These are phyloP conservation scores for Paramecium primaurelia DNA, from an alignment of 73 alveolate species.

Conservation along the genomic window DNA sequence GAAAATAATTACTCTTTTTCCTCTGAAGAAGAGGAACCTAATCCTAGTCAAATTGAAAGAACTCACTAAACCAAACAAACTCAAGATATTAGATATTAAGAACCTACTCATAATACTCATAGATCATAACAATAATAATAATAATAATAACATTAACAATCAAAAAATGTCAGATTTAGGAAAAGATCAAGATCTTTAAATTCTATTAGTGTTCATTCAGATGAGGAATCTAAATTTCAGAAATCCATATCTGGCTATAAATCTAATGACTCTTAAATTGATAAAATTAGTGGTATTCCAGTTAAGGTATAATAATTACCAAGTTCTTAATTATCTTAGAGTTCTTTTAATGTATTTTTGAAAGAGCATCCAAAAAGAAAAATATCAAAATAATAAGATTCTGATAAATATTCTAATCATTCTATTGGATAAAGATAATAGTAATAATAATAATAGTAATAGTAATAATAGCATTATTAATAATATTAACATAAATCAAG, in stretches of 20 bases:
- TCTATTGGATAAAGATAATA: slow-evolving; percentile 5
- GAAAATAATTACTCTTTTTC: slow-evolving; percentile 2
- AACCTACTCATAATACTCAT: slow-evolving; percentile 1
- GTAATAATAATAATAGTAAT: neutral
- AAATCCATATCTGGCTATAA: slow-evolving; percentile 28
- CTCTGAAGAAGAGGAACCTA: slow-evolving; percentile 1
- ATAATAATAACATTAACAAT: neutral
- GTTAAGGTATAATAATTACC: neutral
- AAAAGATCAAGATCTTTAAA: neutral
- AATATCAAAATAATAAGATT: slow-evolving; percentile 22
- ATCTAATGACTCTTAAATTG: neutral
- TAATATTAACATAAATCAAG: neutral
- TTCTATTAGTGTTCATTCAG: slow-evolving; percentile 15
- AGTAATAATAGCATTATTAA: neutral
- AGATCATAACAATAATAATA: neutral
- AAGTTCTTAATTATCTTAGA: slow-evolving; percentile 29
- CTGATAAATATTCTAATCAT: slow-evolving; percentile 36
- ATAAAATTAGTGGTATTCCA: slow-evolving; percentile 23
- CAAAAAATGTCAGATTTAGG: slow-evolving; percentile 22
- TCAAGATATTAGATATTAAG: neutral
- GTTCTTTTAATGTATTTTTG: slow-evolving; percentile 43
- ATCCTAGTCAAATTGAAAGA: neutral
- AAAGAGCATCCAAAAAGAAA: neutral
- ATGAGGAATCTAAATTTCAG: slow-evolving; percentile 9
- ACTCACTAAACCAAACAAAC: neutral